These are phyloP conservation scores for Eucalyptus brandiana DNA, from an alignment of 345 rosid species.

Conservation along the genomic window DNA sequence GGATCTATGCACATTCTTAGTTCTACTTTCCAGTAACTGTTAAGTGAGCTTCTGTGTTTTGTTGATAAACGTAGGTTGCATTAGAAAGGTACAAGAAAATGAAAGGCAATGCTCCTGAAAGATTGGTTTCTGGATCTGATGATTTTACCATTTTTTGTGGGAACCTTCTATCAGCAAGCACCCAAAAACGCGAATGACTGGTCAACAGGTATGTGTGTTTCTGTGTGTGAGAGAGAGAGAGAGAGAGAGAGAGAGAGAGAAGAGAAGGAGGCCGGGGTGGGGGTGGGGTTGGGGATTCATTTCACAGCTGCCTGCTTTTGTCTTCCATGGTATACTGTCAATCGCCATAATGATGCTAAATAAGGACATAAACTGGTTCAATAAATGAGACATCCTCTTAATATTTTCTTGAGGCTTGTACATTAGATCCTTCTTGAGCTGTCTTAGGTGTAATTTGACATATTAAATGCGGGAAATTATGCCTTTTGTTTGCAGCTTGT, in stretches of 20 bases:
- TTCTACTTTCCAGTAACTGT: not conserved
- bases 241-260: not conserved
- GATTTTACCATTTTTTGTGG: slow-evolving; percentile 94
- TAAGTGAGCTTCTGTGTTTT: not conserved
- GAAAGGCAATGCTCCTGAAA: slow-evolving; percentile 73
- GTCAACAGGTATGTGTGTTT: slow-evolving; percentile 51
- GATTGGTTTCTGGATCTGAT: slow-evolving; percentile 92
- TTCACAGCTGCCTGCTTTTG: not conserved
- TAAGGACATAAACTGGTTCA: not conserved
- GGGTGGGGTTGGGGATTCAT: not conserved
- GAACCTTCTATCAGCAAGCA: slow-evolving; percentile 78
- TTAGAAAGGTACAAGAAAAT: slow-evolving; percentile 72
- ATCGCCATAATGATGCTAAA: not conserved
- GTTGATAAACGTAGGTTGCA: slow-evolving; percentile 34
- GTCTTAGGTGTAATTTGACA: not conserved
- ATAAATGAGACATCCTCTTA: not conserved
- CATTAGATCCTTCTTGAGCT: not conserved
- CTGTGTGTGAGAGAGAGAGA: not conserved
- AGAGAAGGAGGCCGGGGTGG: too few species aligned
- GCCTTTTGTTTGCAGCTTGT: slow-evolving; percentile 50
- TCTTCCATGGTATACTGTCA: not conserved
- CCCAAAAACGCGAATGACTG: slow-evolving; percentile 66
- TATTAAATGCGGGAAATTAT: not conserved
- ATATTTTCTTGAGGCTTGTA: not conserved
- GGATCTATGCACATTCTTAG: not conserved